A percentile compares a stretch with the other conserved stretches of the same genome.
These are phyloP conservation scores for Pseudozyma tsukubaensis DNA, from an alignment of 1,284 basidiomycete genomes.

Conservation along the genomic window DNA sequence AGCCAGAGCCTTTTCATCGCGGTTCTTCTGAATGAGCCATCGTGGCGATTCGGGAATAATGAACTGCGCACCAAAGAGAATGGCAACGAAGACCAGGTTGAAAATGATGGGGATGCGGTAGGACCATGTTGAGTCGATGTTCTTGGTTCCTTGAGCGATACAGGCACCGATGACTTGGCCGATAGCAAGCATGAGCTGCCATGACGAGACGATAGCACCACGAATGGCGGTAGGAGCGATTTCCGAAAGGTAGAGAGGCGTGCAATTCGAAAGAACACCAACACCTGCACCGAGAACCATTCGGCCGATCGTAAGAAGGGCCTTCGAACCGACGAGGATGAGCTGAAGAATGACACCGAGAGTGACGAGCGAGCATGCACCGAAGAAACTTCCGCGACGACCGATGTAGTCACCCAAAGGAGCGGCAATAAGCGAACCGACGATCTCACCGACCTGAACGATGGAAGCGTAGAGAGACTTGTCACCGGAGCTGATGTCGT, in stretches of 20 bases:
- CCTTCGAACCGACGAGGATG: slow-evolving; percentile 64
- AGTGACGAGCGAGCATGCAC: slow-evolving; percentile 66
- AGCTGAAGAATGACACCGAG: slow-evolving; percentile 70
- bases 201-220: slow-evolving; percentile 69
- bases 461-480: slow-evolving; percentile 68
- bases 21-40: slow-evolving; percentile 70
- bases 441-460: slow-evolving; percentile 71
- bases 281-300: slow-evolving; percentile 70
- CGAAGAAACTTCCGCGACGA: slow-evolving; percentile 69
- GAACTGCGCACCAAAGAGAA: slow-evolving; percentile 66
- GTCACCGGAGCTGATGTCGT: slow-evolving; percentile 57
- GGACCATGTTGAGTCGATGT: slow-evolving; percentile 50
- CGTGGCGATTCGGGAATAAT: slow-evolving; percentile 70
- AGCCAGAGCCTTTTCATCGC: slow-evolving; percentile 69
- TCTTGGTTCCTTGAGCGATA: slow-evolving; percentile 68
- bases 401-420: slow-evolving; percentile 70
- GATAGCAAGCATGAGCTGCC: slow-evolving; percentile 71
- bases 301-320: slow-evolving; percentile 70
- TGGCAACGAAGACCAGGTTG: slow-evolving; percentile 70
- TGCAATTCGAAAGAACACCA: slow-evolving; percentile 69
- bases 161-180: slow-evolving; percentile 71
- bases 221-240: slow-evolving; percentile 71
- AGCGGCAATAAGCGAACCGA: slow-evolving; percentile 70
- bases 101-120: slow-evolving; percentile 70
- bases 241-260: slow-evolving; percentile 70